Evolutionary conservation across 371 early-diverging fungal species (phyloP).

Genomic region (Nematocida ausubeli): DNA sequence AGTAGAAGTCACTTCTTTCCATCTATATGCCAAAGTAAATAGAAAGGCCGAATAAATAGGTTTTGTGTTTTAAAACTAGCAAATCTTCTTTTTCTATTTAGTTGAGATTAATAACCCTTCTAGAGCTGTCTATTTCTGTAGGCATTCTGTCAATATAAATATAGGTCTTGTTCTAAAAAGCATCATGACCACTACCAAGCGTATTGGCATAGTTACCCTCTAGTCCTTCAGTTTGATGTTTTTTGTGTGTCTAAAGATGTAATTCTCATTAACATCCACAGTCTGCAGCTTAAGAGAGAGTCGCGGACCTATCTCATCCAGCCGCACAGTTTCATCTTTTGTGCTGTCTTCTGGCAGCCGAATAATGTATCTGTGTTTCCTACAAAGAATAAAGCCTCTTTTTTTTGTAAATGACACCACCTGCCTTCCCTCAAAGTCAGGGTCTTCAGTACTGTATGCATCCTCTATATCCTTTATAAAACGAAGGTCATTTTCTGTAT

Average conservation of each 20-base stretch:
- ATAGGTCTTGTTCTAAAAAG: no score
- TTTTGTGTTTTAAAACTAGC: no score
- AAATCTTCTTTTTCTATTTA: no score
- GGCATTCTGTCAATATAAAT: no score
- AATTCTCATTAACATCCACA: slow-evolving; percentile 42
- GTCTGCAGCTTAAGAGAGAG: slow-evolving; percentile 50
- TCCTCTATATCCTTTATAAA: slow-evolving; percentile 25
- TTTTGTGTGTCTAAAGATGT: slow-evolving; percentile 51
- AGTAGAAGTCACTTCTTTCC: no score
- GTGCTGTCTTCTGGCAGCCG: slow-evolving; percentile 27
- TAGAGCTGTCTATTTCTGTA: no score
- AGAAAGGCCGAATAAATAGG: no score
- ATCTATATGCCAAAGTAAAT: no score
- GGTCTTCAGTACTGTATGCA: slow-evolving; percentile 25
- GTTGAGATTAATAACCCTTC: no score
- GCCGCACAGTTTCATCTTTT: slow-evolving; percentile 33
- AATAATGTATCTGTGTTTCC: slow-evolving; percentile 54
- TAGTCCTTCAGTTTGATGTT: slow-evolving; percentile 54
- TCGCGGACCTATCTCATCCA: slow-evolving; percentile 55
- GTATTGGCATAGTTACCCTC: no score
- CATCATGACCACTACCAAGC: no score
- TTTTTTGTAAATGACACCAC: slow-evolving; percentile 55
- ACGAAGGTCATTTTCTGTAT: slow-evolving; percentile 36
- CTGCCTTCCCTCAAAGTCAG: slow-evolving; percentile 53
- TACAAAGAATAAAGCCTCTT: slow-evolving; percentile 50